These are phyloP conservation scores for Argentina anserina DNA, from an alignment of 306 rosid genomes.

Conservation along the genomic window DNA sequence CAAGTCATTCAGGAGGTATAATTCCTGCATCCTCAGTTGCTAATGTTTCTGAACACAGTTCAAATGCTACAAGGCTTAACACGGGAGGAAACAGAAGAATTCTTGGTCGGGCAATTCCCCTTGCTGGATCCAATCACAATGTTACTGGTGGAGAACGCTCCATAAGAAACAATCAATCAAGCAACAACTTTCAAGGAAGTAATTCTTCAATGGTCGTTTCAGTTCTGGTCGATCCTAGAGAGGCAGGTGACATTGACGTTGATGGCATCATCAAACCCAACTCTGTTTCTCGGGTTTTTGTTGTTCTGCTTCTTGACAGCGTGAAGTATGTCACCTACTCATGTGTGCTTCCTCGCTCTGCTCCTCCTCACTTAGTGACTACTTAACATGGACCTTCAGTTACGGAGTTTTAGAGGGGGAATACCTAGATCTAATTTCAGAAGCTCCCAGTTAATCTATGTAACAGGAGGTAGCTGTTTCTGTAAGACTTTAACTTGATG, in stretches of 20 bases:
- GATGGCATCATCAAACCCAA: constrained; percentile 74
- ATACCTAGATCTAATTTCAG: constrained; percentile 26
- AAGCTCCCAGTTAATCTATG: constrained; percentile 37
- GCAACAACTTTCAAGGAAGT: constrained; percentile 52
- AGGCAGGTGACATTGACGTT: constrained; percentile 55
- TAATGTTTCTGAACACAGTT: constrained; percentile 37
- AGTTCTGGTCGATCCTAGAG: constrained; percentile 90
- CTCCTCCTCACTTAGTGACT: constrained; percentile 64
- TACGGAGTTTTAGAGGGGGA: neutral
- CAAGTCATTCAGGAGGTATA: constrained; percentile 66
- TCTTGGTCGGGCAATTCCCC: constrained; percentile 62
- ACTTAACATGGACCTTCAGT: constrained; percentile 30
- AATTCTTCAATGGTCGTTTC: constrained; percentile 84
- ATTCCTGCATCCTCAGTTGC: constrained; percentile 74
- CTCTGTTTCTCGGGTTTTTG: constrained; percentile 73
- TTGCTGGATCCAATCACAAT: constrained; percentile 49
- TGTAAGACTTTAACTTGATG: neutral
- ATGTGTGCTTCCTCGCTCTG: constrained; percentile 72
- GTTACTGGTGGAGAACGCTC: constrained; percentile 50
- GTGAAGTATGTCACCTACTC: constrained; percentile 93
- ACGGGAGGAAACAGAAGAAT: constrained; percentile 71
- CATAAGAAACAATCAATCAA: constrained; percentile 29
- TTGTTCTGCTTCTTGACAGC: constrained; percentile 77
- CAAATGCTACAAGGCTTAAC: constrained; percentile 41
- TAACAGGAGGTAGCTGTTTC: constrained; percentile 17